Evolutionary conservation across 345 rosid genomes (phyloP), one percentile per base, ranked within the genome.

Genomic region (Isatis tinctoria): DNA sequence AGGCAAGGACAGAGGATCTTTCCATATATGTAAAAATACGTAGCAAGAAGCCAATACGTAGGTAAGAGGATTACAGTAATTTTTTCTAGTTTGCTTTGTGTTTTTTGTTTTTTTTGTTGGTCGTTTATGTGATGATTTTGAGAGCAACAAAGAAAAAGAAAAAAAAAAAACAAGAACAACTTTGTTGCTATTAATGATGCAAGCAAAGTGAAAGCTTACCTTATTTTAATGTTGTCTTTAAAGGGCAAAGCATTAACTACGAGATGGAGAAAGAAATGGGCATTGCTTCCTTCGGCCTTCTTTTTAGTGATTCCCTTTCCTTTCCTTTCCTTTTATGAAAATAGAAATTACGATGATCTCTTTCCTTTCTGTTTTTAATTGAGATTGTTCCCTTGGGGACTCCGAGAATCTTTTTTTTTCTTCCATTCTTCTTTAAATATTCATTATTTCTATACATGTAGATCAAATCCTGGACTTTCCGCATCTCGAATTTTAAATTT

Each of bases 1-100:
- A 66, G 69, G 56, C 11, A 78, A 78, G 63, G 77, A 66, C 56
- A 72, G 14, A 27, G 81, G 73, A 78, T 78, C 81, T 72, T 78
- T 72, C 77, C 59, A 78, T 67, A 66, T 72, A 59, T 59, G 64
- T 57, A 71, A 54, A 27, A 76, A 57, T 64, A 71, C 72, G 67
- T 65, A 65, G 53, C 53, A 36, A 64, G 22, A 41, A 43, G 58
- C 70, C 74, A 60, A 70, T 28, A 76, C 71, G 60, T 59, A 48
- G 32, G 69, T 56, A 20, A 39, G 35, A 47, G 22, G 17, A 44
- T 61, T 51, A 77, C 80, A 49, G 65, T 71, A 57, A 44, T 10
- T 32, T n/a, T 62, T 45, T 18, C 33, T 26, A 67, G 37, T 59
- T 66, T 58, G 54, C 7, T 56, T 16, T 53, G 12, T 52, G 18